Base-by-base conservation (phyloP, 768 basidiomycete genomes). In the Rhodotorula babjevae region DNA sequence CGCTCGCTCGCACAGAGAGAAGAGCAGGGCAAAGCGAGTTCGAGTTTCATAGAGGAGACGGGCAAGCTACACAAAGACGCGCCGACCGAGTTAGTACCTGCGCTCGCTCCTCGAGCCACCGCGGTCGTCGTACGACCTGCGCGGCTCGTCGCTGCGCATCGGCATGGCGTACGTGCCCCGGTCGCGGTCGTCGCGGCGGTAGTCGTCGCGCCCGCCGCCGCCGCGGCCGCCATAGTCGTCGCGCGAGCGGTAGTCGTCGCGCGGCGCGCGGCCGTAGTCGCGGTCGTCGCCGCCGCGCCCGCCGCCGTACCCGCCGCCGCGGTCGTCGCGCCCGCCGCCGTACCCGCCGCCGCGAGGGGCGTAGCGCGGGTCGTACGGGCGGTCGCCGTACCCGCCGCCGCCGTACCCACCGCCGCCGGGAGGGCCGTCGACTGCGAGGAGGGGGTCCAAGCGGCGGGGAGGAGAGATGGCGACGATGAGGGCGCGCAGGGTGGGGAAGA, bases 311-410 rank as follows among this genome's bases (percentile, higher is more conserved):
- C 83, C 83, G 5, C 83, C 83, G 68, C 67, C 63, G 31, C 52
- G 58, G 47, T 72, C 72, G 71, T 73, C 66, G 6, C 72, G 63
- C 62, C 71, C 69, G 52, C 69, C 75, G 68, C 69, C 72, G 6
- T 72, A 40, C 8, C 47, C 60, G 55, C 69, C 69, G n/a, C 70
- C 60, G 33, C 67, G 36, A 4, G 50, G 60, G 19, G 40, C 92
- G 88, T 79, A 77, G 44, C 63, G 61, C 31, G 92, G 93, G 80
- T 93, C 91, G 79, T 97, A 96, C 2, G 87, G 91, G 46, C 92
- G 87, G 79, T 93, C 91, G 74, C 86, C 92, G 88, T 79, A 76
- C 31, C 63, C 61, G 60, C 50, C 46, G 61, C 50, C 46, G 50
- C 23, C 19, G 70, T 58, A 63, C 67, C 42, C 69, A 76, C 64